Conservation (phyloP, 108 stramenopile species). For the Skeletonema costatum region DNA sequence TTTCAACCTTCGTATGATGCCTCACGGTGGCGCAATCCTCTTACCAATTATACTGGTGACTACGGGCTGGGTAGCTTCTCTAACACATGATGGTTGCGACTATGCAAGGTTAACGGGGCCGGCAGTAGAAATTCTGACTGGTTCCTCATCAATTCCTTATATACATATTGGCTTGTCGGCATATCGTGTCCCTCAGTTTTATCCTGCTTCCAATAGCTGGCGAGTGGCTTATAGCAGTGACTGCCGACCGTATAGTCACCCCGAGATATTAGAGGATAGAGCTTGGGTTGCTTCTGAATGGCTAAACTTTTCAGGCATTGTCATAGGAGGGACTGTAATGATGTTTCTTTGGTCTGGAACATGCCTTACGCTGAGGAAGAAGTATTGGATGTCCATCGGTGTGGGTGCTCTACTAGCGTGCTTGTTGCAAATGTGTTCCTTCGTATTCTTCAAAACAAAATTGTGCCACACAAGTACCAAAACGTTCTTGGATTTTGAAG, state of each 20-base stretch:
- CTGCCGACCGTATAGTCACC: constrained; percentile 12
- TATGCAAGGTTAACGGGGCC: constrained; percentile 30
- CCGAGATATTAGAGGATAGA: constrained; percentile 13
- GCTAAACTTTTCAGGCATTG: constrained; percentile 28
- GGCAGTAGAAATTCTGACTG: constrained; percentile 44
- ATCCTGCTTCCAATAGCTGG: constrained; percentile 35
- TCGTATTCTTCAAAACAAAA: constrained; percentile 40
- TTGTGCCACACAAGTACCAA: constrained; percentile 34
- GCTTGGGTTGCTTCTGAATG: constrained; percentile 34
- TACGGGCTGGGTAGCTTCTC: constrained; percentile 26
- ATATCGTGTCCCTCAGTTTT: constrained; percentile 43
- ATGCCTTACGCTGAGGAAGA: constrained; percentile 20
- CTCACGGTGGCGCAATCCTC: constrained; percentile 41
- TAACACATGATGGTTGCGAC: constrained; percentile 48
- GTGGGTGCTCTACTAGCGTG: constrained; percentile 16
- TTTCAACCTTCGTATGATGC: constrained; percentile 22
- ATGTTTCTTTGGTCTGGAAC: constrained; percentile 47
- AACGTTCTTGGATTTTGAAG: constrained; percentile 25
- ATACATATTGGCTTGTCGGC: constrained; percentile 36
- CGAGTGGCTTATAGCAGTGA: constrained; percentile 32
- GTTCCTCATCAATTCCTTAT: constrained; percentile 26
- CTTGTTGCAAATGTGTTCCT: constrained; percentile 23
- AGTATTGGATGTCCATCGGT: constrained; percentile 33
- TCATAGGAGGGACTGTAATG: constrained; percentile 28
- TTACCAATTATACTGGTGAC: constrained; percentile 35